These are phyloP conservation scores for Beauveria australis DNA, from an alignment of 2,329 filamentous ascomycete species.

Conservation along the genomic window DNA sequence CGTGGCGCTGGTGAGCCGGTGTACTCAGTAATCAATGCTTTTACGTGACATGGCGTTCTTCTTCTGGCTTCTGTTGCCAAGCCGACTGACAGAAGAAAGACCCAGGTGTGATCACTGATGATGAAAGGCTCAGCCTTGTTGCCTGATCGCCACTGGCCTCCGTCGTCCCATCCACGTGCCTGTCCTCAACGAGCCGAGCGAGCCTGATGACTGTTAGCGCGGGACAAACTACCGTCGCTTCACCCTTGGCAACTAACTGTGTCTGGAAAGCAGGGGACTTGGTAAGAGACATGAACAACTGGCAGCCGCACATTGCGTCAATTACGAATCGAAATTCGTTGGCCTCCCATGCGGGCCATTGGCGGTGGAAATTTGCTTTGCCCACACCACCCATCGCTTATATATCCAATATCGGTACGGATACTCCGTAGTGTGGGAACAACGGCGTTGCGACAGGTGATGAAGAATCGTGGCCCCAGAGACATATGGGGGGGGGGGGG, in stretches of 20 bases:
- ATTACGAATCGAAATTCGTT: not conserved
- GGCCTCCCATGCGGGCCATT: not conserved
- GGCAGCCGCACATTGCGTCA: not conserved
- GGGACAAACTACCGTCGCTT: too few relatives aligned
- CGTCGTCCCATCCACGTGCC: too few relatives aligned
- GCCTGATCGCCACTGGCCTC: too few relatives aligned
- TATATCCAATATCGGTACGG: not conserved
- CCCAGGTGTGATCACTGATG: too few relatives aligned
- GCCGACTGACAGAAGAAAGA: too few relatives aligned
- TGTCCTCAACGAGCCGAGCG: too few relatives aligned
- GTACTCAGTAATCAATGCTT: not conserved
- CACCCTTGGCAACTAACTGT: not conserved
- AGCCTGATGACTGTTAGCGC: too few relatives aligned
- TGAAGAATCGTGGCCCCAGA: not conserved
- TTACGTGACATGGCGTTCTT: not conserved
- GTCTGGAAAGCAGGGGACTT: too few relatives aligned
- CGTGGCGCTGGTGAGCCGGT: not conserved
- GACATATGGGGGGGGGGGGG: not conserved
- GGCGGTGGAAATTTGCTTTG: not conserved
- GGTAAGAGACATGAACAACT: not conserved
- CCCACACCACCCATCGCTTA: not conserved
- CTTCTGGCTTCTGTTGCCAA: not conserved
- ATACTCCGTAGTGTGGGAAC: not conserved
- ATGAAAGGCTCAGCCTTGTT: too few relatives aligned
- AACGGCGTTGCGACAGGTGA: not conserved